Conservation (phyloP, 2,329 filamentous ascomycete species). For the Colletotrichum spinosum region DNA sequence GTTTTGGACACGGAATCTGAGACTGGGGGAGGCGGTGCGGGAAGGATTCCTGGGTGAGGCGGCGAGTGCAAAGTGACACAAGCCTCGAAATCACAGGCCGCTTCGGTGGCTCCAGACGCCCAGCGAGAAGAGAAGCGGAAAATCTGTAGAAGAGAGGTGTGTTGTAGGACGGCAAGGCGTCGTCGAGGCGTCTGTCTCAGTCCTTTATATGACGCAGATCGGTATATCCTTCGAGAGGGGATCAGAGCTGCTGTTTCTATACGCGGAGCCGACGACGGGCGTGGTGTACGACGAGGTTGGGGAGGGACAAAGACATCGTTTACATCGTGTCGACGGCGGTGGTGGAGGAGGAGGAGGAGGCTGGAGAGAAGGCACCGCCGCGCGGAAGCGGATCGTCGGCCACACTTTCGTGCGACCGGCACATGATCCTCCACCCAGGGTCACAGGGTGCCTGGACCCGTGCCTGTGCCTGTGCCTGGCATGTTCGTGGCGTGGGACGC, state of each 20-base stretch:
- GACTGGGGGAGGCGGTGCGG: slow-evolving; percentile 5
- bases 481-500: too few species aligned
- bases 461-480: too few species aligned
- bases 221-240: slow-evolving; percentile 7
- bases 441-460: too few species aligned
- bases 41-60: slow-evolving; percentile 3
- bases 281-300: background rate
- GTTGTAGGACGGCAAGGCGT: slow-evolving; percentile 6
- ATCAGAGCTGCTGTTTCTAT: background rate
- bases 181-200: slow-evolving; percentile 10
- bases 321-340: background rate
- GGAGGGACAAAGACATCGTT: background rate
- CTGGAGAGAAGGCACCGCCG: background rate
- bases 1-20: too few species aligned
- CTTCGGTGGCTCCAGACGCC: background rate
- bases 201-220: slow-evolving; percentile 15
- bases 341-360: background rate
- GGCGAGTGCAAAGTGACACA: background rate
- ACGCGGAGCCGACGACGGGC: background rate
- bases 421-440: background rate
- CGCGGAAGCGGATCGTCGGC: background rate
- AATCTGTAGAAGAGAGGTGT: background rate
- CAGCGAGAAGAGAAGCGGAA: background rate
- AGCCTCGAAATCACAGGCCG: background rate
- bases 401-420: background rate